Conservation (phyloP, 2,329 filamentous ascomycete species). For the Colletotrichum sp. region DNA sequence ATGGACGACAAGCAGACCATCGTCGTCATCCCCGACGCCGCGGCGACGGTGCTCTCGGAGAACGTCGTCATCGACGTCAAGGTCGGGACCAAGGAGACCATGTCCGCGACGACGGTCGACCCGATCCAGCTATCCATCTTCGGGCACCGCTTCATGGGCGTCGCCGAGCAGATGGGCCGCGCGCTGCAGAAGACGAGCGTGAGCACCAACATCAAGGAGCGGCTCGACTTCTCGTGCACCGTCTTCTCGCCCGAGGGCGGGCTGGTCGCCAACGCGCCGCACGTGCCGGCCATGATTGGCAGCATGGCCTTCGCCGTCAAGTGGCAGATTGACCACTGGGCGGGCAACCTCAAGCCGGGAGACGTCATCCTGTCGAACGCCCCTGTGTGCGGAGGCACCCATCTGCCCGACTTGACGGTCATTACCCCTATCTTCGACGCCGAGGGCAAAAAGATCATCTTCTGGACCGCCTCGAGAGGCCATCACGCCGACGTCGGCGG, state of each 20-base stretch:
- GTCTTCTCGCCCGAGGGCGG: constrained; percentile 78
- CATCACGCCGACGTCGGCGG: constrained; percentile 83
- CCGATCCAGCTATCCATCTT: constrained; percentile 80
- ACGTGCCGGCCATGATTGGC: constrained; percentile 77
- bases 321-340: constrained; percentile 68
- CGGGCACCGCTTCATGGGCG: constrained; percentile 82
- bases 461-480: constrained; percentile 69
- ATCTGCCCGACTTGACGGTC: constrained; percentile 43
- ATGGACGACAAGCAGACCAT: constrained; percentile 75
- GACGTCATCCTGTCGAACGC: constrained; percentile 42
- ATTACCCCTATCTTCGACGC: constrained; percentile 39
- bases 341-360: constrained; percentile 39
- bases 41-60: constrained; percentile 46
- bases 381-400: constrained; percentile 37
- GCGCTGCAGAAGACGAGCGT: constrained; percentile 82
- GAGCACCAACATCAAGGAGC: constrained; percentile 80
- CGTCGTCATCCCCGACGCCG: constrained; percentile 68
- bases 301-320: constrained; percentile 82
- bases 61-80: constrained; percentile 47
- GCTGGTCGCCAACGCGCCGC: constrained; percentile 76
- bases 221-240: constrained; percentile 82
- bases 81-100: constrained; percentile 10
- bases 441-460: constrained; percentile 43
- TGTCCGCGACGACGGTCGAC: constrained; percentile 49
- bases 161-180: constrained; percentile 83